Base-by-base conservation (phyloP, 345 rosid genomes). In the Eucalyptus polybractea region DNA sequence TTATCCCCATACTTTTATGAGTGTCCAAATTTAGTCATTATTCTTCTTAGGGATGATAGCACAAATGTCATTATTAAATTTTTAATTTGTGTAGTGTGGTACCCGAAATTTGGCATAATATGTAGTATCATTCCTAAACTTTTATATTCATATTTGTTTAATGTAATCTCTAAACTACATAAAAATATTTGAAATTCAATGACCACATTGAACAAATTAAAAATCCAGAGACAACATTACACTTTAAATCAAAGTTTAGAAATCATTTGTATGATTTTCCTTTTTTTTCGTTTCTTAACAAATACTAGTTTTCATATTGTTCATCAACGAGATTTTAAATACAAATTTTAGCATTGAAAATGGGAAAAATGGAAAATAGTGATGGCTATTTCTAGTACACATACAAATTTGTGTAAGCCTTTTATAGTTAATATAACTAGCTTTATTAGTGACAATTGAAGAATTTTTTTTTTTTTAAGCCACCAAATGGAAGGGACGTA, bases 171-270 rank as follows among this genome's bases (percentile, higher is more conserved):
- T 22, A 8, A 56, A 56, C 12, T 56, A 56, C 0, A 56, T 24
- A 10, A 56, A 56, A 56, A 10, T 56, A 22, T 56, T 56, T 56
- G 29, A 56, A 24, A 24, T 56, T 22, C 6, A 24, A 4, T 12
- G 13, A 56, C 0, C 0, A 56, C 29, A 56, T 56, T 56, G 21
- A 56, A 56, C 1, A 56, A 56, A 56, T 56, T 56, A 24, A 56
- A 56, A 24, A 56, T 56, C 29, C 2, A 2, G 0, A 56, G 0
- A 10, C 9, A 0, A 10, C 3, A 1, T 56, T 56, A 56, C 13
- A 56, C 62, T 56, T 56, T 56, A 56, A 56, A 24, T 56, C 6
- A 24, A 56, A 56, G 29, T 56, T 56, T 1, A 24, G 3, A 22
- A 56, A 24, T 25, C 62, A 56, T 56, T 56, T 24, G 13, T 56